phyloP scores from a whole-genome alignment of 2,329 filamentous ascomycete species.

The Venturia aucupariae region DNA sequence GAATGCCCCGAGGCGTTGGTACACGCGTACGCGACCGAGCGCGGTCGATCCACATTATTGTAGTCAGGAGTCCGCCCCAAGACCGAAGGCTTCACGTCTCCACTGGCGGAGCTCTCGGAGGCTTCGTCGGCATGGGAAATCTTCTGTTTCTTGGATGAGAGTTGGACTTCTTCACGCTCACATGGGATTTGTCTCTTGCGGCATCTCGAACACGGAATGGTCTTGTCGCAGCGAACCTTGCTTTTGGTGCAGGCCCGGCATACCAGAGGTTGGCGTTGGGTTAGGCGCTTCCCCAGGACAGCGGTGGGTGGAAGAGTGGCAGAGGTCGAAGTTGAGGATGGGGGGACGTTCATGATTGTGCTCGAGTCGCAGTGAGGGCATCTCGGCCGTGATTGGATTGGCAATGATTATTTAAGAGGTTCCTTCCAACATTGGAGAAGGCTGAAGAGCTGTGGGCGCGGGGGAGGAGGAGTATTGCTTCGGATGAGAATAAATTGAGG shows the following conservation, averaged over 20 bases:
- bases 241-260: slow-evolving; percentile 16
- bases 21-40: not conserved
- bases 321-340: not conserved
- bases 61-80: not conserved
- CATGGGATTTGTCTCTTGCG: slow-evolving; percentile 13
- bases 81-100: not conserved
- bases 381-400: not conserved
- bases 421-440: not conserved
- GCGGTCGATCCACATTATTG: not conserved
- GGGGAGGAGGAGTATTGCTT: not conserved
- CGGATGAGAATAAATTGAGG: not conserved
- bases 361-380: not conserved
- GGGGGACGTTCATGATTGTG: not conserved
- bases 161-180: slow-evolving; percentile 15
- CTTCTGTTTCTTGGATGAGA: slow-evolving; percentile 7
- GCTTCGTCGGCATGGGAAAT: not conserved
- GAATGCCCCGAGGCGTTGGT: not conserved
- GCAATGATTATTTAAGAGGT: not conserved
- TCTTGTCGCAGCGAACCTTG: slow-evolving; percentile 19
- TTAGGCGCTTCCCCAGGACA: not conserved
- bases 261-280: slow-evolving; percentile 1
- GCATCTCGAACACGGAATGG: slow-evolving; percentile 18
- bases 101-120: not conserved
- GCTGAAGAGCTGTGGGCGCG: not conserved
- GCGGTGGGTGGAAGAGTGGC: not conserved